Conservation (phyloP, 2,329 filamentous ascomycete genomes). For the Sarocladiaceae sp. region DNA sequence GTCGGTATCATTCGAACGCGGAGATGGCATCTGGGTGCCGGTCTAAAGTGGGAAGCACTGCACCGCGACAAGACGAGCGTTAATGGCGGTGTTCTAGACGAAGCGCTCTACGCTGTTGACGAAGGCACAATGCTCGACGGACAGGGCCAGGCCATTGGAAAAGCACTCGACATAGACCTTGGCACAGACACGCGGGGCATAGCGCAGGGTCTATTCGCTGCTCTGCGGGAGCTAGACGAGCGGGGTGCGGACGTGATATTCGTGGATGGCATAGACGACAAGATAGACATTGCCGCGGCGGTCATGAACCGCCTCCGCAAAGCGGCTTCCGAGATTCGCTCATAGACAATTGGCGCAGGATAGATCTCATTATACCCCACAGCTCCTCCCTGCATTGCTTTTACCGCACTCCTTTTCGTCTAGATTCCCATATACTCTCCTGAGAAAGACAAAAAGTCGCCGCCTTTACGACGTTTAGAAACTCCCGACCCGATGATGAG, state of each 20-base stretch:
- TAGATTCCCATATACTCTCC: constrained; percentile 6
- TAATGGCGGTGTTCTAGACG: constrained; percentile 18
- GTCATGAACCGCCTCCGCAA: constrained; percentile 81
- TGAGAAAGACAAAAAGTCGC: no score
- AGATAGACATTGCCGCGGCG: constrained; percentile 76
- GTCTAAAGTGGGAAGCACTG: constrained; percentile 23
- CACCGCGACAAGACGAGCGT: constrained; percentile 19
- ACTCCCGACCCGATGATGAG: no score
- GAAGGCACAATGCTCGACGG: constrained; percentile 32
- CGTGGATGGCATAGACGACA: constrained; percentile 79
- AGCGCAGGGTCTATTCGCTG: constrained; percentile 81
- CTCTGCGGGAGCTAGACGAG: constrained; percentile 77
- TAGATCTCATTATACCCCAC: constrained; percentile 19
- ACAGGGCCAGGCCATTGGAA: constrained; percentile 27
- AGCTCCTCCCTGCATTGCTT: background rate
- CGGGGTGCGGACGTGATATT: constrained; percentile 75
- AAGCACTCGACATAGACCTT: constrained; percentile 63
- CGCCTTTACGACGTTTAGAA: no score
- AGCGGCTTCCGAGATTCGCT: constrained; percentile 58
- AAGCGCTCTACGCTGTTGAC: constrained; percentile 32
- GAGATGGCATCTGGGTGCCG: constrained; percentile 42
- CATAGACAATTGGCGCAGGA: constrained; percentile 31
- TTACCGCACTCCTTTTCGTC: background rate
- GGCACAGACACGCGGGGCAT: constrained; percentile 66
- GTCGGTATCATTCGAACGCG: constrained; percentile 52